A percentile compares a stretch with the other conserved stretches of the same genome.
Evolutionary conservation across 2,329 filamentous ascomycete species (phyloP).

Genomic region (Trichoderma hamatum): DNA sequence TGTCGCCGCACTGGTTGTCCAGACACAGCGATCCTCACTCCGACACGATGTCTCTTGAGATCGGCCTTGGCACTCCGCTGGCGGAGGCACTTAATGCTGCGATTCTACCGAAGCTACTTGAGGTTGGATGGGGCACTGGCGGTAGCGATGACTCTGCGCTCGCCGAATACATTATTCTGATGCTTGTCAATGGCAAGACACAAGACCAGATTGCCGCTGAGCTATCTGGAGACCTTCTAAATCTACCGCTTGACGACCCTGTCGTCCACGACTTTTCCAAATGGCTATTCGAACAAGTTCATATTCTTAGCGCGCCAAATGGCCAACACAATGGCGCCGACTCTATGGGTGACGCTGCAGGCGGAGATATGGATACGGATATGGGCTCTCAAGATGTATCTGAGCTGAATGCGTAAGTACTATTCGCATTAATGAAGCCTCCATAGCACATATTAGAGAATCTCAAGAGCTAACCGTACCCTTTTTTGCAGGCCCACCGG

Average conservation of each 20-base stretch:
- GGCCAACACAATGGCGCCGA: constrained; percentile 39
- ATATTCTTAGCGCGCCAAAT: constrained; percentile 64
- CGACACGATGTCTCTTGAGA: constrained; percentile 72
- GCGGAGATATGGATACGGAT: constrained; percentile 65
- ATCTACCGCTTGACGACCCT: constrained; percentile 79
- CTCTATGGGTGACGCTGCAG: constrained; percentile 34
- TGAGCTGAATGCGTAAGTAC: constrained; percentile 62
- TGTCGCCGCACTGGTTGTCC: constrained; percentile 15
- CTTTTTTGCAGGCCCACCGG: constrained; percentile 73
- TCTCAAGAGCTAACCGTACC: background rate
- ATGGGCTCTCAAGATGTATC: constrained; percentile 64
- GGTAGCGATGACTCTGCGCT: constrained; percentile 78
- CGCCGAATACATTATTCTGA: constrained; percentile 94
- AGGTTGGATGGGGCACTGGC: constrained; percentile 88
- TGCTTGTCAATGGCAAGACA: constrained; percentile 94
- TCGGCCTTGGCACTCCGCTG: constrained; percentile 77
- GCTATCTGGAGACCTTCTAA: constrained; percentile 83
- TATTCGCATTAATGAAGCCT: background rate
- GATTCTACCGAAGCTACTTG: constrained; percentile 88
- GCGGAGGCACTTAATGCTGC: constrained; percentile 79
- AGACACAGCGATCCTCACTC: constrained; percentile 2
- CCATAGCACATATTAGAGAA: background rate
- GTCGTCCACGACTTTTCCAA: constrained; percentile 80
- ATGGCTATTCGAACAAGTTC: constrained; percentile 93
- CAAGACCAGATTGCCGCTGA: constrained; percentile 87